Conservation (phyloP, 352 stramenopile genomes). For the Globisporangium splendens region DNA sequence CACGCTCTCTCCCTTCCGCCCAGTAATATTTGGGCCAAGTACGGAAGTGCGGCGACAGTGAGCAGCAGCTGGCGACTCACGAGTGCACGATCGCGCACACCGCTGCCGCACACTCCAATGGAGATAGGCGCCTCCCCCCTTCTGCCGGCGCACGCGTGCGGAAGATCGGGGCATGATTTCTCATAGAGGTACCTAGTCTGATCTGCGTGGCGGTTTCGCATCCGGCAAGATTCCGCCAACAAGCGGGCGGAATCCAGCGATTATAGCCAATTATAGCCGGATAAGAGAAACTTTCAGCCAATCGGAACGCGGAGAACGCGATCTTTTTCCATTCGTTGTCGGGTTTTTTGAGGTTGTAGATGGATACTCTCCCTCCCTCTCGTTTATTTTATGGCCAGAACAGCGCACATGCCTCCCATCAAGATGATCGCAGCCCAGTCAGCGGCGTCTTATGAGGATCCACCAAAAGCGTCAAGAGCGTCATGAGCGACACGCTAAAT, state of each 20-base stretch:
- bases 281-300: slow-evolving; percentile 8
- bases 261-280: background rate
- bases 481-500: too few relatives aligned
- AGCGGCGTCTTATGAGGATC: too few relatives aligned
- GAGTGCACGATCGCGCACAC: background rate
- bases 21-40: background rate
- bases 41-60: background rate
- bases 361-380: background rate
- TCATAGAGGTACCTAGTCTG: background rate
- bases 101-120: background rate
- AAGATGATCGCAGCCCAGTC: too few relatives aligned
- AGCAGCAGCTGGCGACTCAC: background rate
- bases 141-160: background rate
- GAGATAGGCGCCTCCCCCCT: background rate
- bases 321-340: slow-evolving; percentile 15
- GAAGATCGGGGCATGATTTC: background rate
- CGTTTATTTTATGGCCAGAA: background rate
- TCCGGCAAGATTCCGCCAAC: background rate
- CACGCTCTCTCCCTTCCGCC: slow-evolving; percentile 1
- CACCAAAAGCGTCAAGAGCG: too few relatives aligned
- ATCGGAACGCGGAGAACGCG: slow-evolving; percentile 6
- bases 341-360: background rate
- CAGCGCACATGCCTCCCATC: too few relatives aligned
- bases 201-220: slow-evolving; percentile 3
- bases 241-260: background rate